Evolutionary conservation across 495 filamentous ascomycete species (phyloP), one percentile per base, ranked within the genome.

Genomic region (Daldinia childiae): DNA sequence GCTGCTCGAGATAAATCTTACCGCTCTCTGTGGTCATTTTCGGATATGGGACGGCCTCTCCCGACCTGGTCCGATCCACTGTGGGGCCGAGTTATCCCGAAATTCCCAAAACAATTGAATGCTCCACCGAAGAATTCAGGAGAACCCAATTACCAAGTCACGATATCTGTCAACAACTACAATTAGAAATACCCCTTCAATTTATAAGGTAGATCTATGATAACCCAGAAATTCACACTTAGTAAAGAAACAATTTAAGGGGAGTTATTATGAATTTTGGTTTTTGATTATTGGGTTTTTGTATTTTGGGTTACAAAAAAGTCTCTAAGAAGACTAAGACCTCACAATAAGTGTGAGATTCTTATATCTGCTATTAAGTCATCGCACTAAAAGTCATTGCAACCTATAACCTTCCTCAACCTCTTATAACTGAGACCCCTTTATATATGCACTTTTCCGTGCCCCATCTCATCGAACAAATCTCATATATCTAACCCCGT

Each of bases 81-180:
- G 71, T 68, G 71, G 65, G 58, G 65, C 71, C 71, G 71, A 58
- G 48, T 73, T 69, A 57, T 73, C 58, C 71, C 71, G 71, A 73
- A 9, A 48, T 43, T 51, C 34, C 34, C 24, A 48, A 57, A 61
- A 26, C 45, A 38, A 56, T 60, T 58, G 26, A 38, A 24, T n/a
- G 50, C 4, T 54, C 24, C 19, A 48, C 43, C 43, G 43, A 48
- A 9, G 43, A 21, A 48, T 48, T 48, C 43, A 48, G 43, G 43
- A n/a, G 38, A 48, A 34, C 9, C 4, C 34, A 36, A 14, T 36
- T 36, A 19, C 43, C 43, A 48, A 48, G 43, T 24, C 43, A 48
- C 43, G 19, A 48, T 48, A 48, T 21, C 17, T 45, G 41, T 21
- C n/a, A 43, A 43, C 19, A 7, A 43, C 41, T 19, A 6, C n/a